These are phyloP conservation scores for Aureobasidium sp. DNA, from an alignment of 2,329 filamentous ascomycete species.

Conservation along the genomic window DNA sequence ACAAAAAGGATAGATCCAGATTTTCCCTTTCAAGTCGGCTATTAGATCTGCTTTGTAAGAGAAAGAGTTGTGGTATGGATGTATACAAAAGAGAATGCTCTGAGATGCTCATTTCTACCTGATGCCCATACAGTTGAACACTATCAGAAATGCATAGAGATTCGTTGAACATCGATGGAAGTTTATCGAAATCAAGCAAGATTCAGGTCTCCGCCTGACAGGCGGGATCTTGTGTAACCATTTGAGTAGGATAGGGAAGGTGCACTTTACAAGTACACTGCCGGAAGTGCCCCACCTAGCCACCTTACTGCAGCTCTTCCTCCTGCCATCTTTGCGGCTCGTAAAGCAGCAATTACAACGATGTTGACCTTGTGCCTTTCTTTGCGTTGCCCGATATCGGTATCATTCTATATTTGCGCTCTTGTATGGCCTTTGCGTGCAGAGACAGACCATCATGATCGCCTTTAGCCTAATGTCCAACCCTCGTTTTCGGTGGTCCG, in stretches of 20 bases:
- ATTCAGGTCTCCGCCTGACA: background rate
- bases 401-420: background rate
- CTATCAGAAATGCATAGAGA: background rate
- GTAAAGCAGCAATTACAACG: background rate
- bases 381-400: background rate
- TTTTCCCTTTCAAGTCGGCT: conserved; percentile 43
- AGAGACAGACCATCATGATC: background rate
- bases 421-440: background rate
- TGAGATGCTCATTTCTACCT: background rate
- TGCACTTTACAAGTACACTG: background rate
- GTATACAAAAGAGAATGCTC: background rate
- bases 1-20: conserved; percentile 29
- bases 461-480: background rate
- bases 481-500: background rate
- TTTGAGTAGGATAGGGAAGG: background rate
- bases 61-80: background rate
- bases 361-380: background rate
- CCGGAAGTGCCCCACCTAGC: background rate
- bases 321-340: background rate
- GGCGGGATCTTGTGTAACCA: background rate
- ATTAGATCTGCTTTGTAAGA: conserved; percentile 25
- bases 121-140: background rate
- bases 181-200: background rate
- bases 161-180: background rate
- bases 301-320: background rate